Evolutionary conservation across 2,329 filamentous ascomycete genomes (phyloP).

Genomic region (Fusarium pininemorale): DNA sequence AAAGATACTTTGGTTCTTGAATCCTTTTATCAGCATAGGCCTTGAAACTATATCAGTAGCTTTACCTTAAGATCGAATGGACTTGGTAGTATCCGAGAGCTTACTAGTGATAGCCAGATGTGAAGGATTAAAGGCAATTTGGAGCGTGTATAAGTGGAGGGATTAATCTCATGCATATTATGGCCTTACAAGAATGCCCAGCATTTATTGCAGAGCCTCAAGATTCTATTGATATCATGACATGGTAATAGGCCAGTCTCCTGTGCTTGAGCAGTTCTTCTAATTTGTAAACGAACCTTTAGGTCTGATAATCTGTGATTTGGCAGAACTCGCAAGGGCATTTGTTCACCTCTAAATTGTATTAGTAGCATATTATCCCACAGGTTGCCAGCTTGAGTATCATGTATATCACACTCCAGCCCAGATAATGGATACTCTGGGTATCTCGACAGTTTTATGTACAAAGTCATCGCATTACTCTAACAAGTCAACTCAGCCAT

Average conservation of each 20-base stretch:
- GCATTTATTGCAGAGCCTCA: neutral
- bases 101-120: neutral
- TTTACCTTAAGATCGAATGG: neutral
- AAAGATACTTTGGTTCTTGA: neutral
- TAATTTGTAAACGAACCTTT: neutral
- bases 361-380: neutral
- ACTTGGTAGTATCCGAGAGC: neutral
- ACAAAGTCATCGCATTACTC: neutral
- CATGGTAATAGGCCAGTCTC: neutral
- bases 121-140: neutral
- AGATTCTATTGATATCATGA: neutral
- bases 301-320: neutral
- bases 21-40: neutral
- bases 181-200: neutral
- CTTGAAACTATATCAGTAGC: neutral
- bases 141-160: neutral
- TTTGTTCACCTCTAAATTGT: neutral
- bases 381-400: neutral
- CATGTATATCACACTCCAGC: neutral
- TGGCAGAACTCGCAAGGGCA: too few relatives aligned
- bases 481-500: neutral
- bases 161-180: too few relatives aligned
- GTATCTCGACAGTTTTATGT: neutral
- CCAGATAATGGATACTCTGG: neutral
- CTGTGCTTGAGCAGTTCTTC: neutral